Evolutionary conservation across 352 stramenopile species (phyloP), one percentile per base, ranked within the genome.

Genomic region (Pythium folliculosum): DNA sequence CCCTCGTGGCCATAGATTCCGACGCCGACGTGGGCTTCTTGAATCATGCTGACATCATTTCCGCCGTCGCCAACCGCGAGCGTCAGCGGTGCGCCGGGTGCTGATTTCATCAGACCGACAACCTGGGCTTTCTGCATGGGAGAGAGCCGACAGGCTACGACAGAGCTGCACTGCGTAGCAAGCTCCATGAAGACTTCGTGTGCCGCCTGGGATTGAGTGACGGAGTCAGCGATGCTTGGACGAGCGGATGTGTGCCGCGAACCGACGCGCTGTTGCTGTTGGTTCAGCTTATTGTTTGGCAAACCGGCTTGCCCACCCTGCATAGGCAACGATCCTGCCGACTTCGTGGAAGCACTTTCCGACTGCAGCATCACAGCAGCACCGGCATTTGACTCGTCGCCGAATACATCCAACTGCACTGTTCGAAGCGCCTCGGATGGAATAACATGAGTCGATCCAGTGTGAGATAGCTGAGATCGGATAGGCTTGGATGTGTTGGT

Each of bases 11-110:
- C 97, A 49, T 96, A 98, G 63, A 99, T 99, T 3, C 98, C 97
- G 55, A 99, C 94, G 30, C 98, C 98, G 48, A 99, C 94, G 56
- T 99, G 94, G 37, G 97, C 97, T 77, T 98, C 96, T 82, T 99
- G 97, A 63, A 99, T 99, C 98, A 99, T 99, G 60, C 95, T 97
- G 23, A 99, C 97, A 71, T 99, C 98, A 70, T 99, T 99, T 1
- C 97, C 97, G 48, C 97, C 98, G 76, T 99, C 97, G 21, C 98
- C 98, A 55, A 99, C 98, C 6, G 97, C 97, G 6, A 99, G 78
- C 0, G 96, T 98, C 14, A 96, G 48, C 0, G 86, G 95, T 19
- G 83, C 72, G 1, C 78, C 81, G 6, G 83, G 79, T 4, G 84
- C 82, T 0, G 73, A 74, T 40, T 95, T 95, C 66, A 99, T 97